Evolutionary conservation across 164 flowering plant genomes (phyloP).

Genomic region (Stephania japonica): DNA sequence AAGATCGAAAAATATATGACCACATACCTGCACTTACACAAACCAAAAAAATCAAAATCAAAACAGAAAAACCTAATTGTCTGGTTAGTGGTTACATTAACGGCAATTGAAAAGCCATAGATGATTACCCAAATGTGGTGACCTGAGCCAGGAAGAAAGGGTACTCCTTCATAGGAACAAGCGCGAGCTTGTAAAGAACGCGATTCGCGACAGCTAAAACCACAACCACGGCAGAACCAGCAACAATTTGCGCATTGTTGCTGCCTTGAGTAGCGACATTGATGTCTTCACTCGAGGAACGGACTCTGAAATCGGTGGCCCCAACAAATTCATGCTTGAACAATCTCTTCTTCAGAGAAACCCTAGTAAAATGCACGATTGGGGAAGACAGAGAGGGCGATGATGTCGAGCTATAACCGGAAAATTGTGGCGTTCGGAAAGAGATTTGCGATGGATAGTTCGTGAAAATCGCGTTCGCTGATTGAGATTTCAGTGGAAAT

Average conservation of each 20-base stretch:
- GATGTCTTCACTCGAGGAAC: slow-evolving; percentile 19
- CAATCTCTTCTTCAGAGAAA: background rate
- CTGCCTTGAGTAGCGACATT: slow-evolving; percentile 5
- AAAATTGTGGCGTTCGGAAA: slow-evolving; percentile 11
- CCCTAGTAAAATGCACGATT: background rate
- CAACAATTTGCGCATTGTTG: slow-evolving; percentile 18
- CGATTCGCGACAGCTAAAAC: slow-evolving; percentile 66
- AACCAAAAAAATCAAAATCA: background rate
- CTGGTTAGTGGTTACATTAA: too few relatives aligned
- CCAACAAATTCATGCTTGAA: slow-evolving; percentile 5
- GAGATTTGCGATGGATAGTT: slow-evolving; percentile 1
- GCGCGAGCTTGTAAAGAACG: slow-evolving; percentile 89
- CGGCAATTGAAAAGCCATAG: background rate
- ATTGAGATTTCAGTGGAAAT: background rate
- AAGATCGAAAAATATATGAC: slow-evolving; percentile 58
- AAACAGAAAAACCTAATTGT: background rate
- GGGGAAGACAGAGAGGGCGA: background rate
- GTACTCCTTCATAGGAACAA: slow-evolving; percentile 81
- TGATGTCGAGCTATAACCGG: background rate
- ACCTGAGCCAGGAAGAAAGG: slow-evolving; percentile 89
- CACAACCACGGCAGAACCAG: slow-evolving; percentile 45
- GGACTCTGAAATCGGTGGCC: slow-evolving; percentile 16
- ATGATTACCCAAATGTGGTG: slow-evolving; percentile 65
- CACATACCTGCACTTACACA: slow-evolving; percentile 53
- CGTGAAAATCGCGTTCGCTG: background rate